phyloP scores from a whole-genome alignment of 164 flowering plant species.

The Hamamelis virginiana region DNA sequence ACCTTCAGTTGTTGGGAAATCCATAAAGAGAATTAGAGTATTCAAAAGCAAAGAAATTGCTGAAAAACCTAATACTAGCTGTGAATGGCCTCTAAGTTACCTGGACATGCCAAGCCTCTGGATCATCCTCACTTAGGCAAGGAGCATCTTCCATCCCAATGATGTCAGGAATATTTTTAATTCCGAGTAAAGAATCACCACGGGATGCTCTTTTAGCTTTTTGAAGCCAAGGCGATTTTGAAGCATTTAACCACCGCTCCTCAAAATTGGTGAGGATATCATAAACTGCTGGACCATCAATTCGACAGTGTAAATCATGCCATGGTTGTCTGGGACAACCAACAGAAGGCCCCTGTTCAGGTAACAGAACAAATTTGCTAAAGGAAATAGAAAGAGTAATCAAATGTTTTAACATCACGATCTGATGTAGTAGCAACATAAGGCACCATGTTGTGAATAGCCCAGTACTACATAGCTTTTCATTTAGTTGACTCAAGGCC shows the following conservation, averaged over 20 bases:
- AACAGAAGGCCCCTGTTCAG: slow-evolving; percentile 25
- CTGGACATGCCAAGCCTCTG: slow-evolving; percentile 53
- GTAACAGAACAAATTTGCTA: neutral
- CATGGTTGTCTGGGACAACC: slow-evolving; percentile 55
- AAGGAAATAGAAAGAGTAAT: neutral
- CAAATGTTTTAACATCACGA: neutral
- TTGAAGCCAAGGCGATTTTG: slow-evolving; percentile 34
- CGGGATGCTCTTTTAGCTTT: slow-evolving; percentile 34
- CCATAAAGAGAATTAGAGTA: neutral
- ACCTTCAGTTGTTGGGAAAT: slow-evolving; percentile 31
- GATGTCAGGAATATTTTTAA: slow-evolving; percentile 45
- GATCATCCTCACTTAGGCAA: slow-evolving; percentile 23
- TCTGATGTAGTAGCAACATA: slow-evolving; percentile 1
- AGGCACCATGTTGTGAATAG: neutral
- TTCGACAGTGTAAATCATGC: slow-evolving; percentile 49
- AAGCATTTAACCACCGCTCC: slow-evolving; percentile 52
- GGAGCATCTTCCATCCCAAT: slow-evolving; percentile 30
- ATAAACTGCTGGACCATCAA: slow-evolving; percentile 56
- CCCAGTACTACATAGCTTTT: neutral
- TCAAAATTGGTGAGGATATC: slow-evolving; percentile 50
- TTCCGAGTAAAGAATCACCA: slow-evolving; percentile 42
- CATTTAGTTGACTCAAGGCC: too few species aligned
- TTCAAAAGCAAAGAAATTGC: neutral
- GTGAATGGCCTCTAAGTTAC: slow-evolving; percentile 17
- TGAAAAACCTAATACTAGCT: neutral